Evolutionary conservation across 192 early-diverging fungal species (phyloP).

Genomic region (Gaertneriomyces sp.): DNA sequence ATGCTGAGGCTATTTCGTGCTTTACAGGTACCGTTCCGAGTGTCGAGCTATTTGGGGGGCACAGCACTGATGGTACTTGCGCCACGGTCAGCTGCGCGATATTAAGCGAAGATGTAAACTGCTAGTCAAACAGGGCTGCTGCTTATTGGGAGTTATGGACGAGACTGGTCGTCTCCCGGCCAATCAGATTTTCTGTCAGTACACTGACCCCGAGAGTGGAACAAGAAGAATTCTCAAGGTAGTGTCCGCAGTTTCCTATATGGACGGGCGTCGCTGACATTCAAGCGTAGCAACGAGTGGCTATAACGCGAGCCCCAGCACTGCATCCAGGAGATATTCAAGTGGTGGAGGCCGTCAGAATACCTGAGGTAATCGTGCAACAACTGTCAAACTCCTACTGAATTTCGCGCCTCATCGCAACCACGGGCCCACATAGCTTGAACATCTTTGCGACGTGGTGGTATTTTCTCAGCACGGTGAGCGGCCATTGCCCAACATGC

Average conservation of each 20-base stretch:
- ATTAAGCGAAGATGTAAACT: slow-evolving; percentile 37
- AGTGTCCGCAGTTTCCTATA: neutral
- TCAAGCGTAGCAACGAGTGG: neutral
- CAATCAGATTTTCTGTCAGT: slow-evolving; percentile 37
- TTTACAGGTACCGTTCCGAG: slow-evolving; percentile 16
- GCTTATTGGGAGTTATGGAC: slow-evolving; percentile 43
- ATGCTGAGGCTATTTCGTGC: slow-evolving; percentile 24
- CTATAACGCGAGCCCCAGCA: slow-evolving; percentile 24
- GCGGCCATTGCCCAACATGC: slow-evolving; percentile 70
- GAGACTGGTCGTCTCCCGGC: slow-evolving; percentile 37
- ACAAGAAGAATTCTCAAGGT: slow-evolving; percentile 15
- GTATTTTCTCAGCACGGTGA: slow-evolving; percentile 68
- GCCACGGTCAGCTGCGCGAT: slow-evolving; percentile 13
- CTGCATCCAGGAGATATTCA: slow-evolving; percentile 46
- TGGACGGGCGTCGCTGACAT: neutral
- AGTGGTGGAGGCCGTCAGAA: slow-evolving; percentile 28
- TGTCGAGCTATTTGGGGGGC: neutral
- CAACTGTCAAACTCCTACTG: neutral
- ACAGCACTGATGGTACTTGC: neutral
- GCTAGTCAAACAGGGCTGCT: slow-evolving; percentile 27
- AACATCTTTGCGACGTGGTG: slow-evolving; percentile 58
- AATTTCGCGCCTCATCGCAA: neutral
- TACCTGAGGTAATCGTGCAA: slow-evolving; percentile 16
- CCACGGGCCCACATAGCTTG: slow-evolving; percentile 12
- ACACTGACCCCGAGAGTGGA: slow-evolving; percentile 36